These are phyloP conservation scores for Adansonia digitata DNA, from an alignment of 345 rosid genomes.

Conservation along the genomic window DNA sequence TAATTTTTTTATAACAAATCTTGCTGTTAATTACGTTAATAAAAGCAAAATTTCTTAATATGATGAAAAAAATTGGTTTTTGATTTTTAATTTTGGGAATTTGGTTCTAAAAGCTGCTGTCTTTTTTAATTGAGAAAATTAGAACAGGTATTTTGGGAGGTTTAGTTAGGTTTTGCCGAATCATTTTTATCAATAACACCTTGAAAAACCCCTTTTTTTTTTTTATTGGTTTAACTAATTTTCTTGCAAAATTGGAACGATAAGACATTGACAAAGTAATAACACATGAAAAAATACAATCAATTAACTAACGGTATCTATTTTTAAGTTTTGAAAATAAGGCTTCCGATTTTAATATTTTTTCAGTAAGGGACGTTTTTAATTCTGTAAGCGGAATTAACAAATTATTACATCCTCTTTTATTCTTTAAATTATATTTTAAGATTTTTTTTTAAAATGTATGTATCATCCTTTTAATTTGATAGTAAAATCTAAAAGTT, in stretches of 20 bases:
- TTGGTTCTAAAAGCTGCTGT: neutral
- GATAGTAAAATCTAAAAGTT: no score
- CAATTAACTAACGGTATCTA: neutral
- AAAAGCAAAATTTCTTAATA: neutral
- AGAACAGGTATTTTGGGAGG: neutral
- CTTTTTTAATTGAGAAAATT: neutral
- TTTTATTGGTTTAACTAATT: neutral
- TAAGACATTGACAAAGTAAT: neutral
- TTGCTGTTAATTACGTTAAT: neutral
- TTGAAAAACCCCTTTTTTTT: neutral
- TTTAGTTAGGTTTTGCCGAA: neutral
- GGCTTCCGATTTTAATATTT: no score
- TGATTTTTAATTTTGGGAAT: neutral
- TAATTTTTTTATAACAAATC: neutral
- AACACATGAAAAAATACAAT: neutral
- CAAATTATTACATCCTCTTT: no score
- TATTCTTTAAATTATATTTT: no score
- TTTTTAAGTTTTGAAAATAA: neutral
- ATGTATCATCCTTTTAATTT: no score
- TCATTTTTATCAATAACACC: neutral
- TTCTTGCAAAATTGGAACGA: neutral
- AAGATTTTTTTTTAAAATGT: no score
- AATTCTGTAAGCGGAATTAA: no score
- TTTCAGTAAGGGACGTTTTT: no score
- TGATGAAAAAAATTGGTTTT: neutral